Evolutionary conservation across 2,329 filamentous ascomycete genomes (phyloP), one percentile per base, ranked within the genome.

Genomic region (Colletotrichum orchidophilum): DNA sequence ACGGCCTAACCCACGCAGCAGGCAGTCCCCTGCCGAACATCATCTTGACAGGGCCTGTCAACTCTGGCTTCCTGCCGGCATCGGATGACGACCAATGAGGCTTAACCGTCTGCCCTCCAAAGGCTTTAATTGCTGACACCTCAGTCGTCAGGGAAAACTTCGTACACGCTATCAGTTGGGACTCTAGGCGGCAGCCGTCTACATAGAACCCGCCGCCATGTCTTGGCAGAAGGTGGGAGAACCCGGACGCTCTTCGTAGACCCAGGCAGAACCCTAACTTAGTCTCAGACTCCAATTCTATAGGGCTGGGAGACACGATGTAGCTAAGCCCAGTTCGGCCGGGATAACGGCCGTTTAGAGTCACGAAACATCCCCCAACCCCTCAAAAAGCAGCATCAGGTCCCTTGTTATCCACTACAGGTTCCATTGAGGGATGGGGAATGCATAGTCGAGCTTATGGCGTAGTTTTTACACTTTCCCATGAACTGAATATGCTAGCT

Each of bases 41-140:
- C 27, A 8, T 50, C 49, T 21, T 63, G 49, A 54, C 60, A 63
- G 49, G 58, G n/a, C 58, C 58, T 33, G 26, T 61, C 58, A 50
- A 61, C 26, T 31, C 31, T 27, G 55, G n/a, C 33, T 59, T 59
- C 21, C 33, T 35, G 39, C 33, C 58, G 8, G 39, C 26, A 31
- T 29, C 26, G 6, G 46, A 35, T 9, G 11, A 24, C 31, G n/a
- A 35, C 60, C 42, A 49, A 61, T 52, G 31, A 42, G 12, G 60
- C 29, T 24, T 35, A 15, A 21, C 4, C 11, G 29, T 35, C 46
- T 29, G 60, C 42, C 59, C 21, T 42, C 15, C 9, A 33, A n/a
- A 46, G n/a, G 18, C 18, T n/a, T 4, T 33, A n/a, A n/a, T 29
- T 55, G 27, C 57, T 46, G 15, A 46, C 35, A 21, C 5, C 27